phyloP scores from a whole-genome alignment of 192 early-diverging fungal species.

The Umbelopsis sp. region DNA sequence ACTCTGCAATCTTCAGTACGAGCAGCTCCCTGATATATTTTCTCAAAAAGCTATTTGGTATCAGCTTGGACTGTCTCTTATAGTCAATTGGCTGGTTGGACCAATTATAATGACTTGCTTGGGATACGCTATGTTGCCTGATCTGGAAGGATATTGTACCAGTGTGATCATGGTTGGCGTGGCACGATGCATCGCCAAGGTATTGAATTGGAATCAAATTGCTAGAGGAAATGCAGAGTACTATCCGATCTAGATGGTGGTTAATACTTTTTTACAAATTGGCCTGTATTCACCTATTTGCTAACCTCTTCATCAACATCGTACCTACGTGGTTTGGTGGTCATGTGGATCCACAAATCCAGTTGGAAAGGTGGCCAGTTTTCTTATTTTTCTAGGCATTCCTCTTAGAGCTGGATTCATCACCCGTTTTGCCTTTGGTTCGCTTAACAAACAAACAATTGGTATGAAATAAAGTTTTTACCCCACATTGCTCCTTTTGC shows the following conservation, averaged over 20 bases:
- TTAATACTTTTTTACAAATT: slow-evolving; percentile 72
- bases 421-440: slow-evolving; percentile 47
- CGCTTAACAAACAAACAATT: slow-evolving; percentile 33
- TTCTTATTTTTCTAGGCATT: slow-evolving; percentile 66
- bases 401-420: slow-evolving; percentile 61
- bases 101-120: slow-evolving; percentile 67
- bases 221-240: slow-evolving; percentile 70
- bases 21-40: slow-evolving; percentile 41
- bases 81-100: slow-evolving; percentile 68
- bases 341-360: slow-evolving; percentile 20
- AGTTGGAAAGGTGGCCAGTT: slow-evolving; percentile 57
- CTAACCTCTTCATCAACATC: slow-evolving; percentile 56
- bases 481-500: slow-evolving; percentile 57
- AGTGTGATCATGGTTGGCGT: slow-evolving; percentile 63
- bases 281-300: slow-evolving; percentile 60
- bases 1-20: slow-evolving; percentile 60
- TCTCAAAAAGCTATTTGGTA: slow-evolving; percentile 45
- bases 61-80: slow-evolving; percentile 55
- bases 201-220: slow-evolving; percentile 74
- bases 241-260: slow-evolving; percentile 67
- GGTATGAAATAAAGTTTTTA: slow-evolving; percentile 59
- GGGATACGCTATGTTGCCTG: slow-evolving; percentile 67
- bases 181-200: slow-evolving; percentile 74
- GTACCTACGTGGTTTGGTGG: slow-evolving; percentile 42
- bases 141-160: slow-evolving; percentile 63